phyloP scores from a whole-genome alignment of 441 rosid species.

The Arabidopsis hybrid region DNA sequence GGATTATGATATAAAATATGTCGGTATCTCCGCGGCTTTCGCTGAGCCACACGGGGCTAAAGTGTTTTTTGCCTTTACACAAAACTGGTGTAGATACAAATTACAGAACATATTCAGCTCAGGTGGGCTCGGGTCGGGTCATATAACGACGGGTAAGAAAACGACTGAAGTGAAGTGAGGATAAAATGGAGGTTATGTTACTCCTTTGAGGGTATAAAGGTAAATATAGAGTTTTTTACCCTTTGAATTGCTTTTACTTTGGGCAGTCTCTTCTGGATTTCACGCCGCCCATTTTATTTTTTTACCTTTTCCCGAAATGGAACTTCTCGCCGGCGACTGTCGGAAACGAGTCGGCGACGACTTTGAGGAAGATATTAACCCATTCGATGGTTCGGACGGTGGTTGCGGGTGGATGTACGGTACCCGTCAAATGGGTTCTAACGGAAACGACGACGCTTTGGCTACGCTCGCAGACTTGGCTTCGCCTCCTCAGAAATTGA shows the following conservation, averaged over 20 bases:
- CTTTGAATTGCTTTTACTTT: constrained; percentile 51
- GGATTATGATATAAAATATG: background rate
- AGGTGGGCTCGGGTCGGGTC: constrained; percentile 5
- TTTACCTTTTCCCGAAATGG: constrained; percentile 54
- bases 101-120: background rate
- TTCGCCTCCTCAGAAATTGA: constrained; percentile 70
- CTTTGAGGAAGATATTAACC: constrained; percentile 54
- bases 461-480: constrained; percentile 46
- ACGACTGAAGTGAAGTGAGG: constrained; percentile 19
- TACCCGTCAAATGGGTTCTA: constrained; percentile 34
- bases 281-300: constrained; percentile 40
- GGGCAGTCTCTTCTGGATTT: background rate
- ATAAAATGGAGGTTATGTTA: constrained; percentile 24
- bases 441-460: constrained; percentile 41
- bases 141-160: constrained; percentile 10
- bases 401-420: constrained; percentile 41
- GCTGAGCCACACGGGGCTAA: constrained; percentile 1
- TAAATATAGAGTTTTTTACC: constrained; percentile 24
- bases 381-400: constrained; percentile 47
- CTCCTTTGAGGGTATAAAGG: constrained; percentile 25
- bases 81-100: background rate
- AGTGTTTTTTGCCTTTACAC: constrained; percentile 20
- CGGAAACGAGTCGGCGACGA: constrained; percentile 40
- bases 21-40: background rate
- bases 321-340: constrained; percentile 62